Conservation (phyloP, 2,329 filamentous ascomycete genomes). For the Botrytis medusae region DNA sequence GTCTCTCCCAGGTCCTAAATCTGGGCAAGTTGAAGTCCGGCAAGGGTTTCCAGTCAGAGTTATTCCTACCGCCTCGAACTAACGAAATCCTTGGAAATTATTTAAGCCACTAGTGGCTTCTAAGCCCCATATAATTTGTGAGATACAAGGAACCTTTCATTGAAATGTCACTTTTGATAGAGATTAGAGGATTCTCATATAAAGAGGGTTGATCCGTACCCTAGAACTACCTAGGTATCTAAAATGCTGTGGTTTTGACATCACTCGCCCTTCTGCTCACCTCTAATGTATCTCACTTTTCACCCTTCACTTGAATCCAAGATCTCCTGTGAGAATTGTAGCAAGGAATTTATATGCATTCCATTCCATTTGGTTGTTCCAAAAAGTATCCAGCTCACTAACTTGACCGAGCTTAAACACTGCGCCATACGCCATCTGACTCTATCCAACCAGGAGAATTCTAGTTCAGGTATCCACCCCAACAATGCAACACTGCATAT, state of each 20-base stretch:
- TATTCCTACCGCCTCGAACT: not conserved
- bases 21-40: not conserved
- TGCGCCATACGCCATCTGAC: not conserved
- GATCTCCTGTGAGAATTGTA: not conserved
- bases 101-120: not conserved
- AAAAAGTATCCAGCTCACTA: not conserved
- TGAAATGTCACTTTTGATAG: not conserved
- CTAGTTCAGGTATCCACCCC: not conserved
- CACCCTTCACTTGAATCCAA: not conserved
- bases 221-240: slow-evolving; percentile 3
- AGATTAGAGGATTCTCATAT: not conserved
- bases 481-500: not conserved
- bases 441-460: not conserved
- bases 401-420: not conserved
- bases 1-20: not conserved
- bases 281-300: not conserved
- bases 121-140: not conserved
- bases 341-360: not conserved
- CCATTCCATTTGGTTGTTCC: not conserved
- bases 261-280: not conserved
- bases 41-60: not conserved
- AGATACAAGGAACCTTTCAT: not conserved
- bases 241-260: no score
- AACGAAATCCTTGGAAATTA: not conserved
- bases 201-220: not conserved